Evolutionary conservation across 345 rosid species (phyloP).

Genomic region (Gynandropsis gynandra): DNA sequence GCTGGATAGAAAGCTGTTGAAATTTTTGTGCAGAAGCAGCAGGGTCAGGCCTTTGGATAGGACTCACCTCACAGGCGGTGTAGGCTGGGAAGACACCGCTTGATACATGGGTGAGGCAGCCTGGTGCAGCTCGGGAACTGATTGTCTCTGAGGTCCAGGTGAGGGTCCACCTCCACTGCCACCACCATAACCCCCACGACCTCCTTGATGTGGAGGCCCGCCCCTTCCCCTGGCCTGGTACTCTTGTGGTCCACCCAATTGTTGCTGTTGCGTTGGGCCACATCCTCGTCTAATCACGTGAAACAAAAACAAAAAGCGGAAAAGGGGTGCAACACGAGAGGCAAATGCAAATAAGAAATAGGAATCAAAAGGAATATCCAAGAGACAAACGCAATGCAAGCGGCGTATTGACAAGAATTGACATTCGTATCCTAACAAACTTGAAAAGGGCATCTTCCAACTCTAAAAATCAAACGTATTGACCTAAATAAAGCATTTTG

Average conservation of each 20-base stretch:
- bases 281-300: too few relatives aligned
- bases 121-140: slow-evolving; percentile 97
- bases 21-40: slow-evolving; percentile 32
- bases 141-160: slow-evolving; percentile 49
- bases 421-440: too few relatives aligned
- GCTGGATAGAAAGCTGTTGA: slow-evolving; percentile 45
- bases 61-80: slow-evolving; percentile 47
- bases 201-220: slow-evolving; percentile 57
- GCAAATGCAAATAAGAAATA: too few relatives aligned
- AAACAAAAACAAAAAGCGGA: too few relatives aligned
- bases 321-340: too few relatives aligned
- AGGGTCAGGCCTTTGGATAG: slow-evolving; percentile 42
- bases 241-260: slow-evolving; percentile 47
- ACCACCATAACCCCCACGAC: slow-evolving; percentile 49
- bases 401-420: too few relatives aligned
- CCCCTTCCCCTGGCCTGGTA: slow-evolving; percentile 83
- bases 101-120: slow-evolving; percentile 59
- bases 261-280: slow-evolving; percentile 44
- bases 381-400: too few relatives aligned
- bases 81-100: slow-evolving; percentile 50
- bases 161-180: slow-evolving; percentile 53
- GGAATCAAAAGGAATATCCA: too few relatives aligned
- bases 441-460: too few relatives aligned
- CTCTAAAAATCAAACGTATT: too few relatives aligned
- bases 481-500: too few relatives aligned